These are phyloP conservation scores for Fusarium subtropicale DNA, from an alignment of 2,329 filamentous ascomycete genomes.

Conservation along the genomic window DNA sequence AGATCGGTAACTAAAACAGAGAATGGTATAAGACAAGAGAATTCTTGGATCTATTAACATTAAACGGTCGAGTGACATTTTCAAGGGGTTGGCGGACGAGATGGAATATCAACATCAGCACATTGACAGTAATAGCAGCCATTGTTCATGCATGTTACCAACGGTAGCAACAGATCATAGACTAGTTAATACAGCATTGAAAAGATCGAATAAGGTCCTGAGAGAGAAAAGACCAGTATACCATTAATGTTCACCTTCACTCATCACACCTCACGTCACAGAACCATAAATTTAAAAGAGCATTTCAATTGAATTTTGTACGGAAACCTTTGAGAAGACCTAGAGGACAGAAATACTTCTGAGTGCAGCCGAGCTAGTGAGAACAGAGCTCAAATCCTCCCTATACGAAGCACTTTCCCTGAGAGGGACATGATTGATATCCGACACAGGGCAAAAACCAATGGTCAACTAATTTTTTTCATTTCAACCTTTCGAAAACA, in stretches of 20 bases:
- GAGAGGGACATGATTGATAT: constrained; percentile 26
- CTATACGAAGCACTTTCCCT: constrained; percentile 33
- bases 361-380: constrained; percentile 45
- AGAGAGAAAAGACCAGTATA: too few relatives aligned
- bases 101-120: background rate
- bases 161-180: too few relatives aligned
- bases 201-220: background rate
- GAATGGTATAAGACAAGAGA: accelerated
- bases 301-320: constrained; percentile 50
- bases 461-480: constrained; percentile 49
- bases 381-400: constrained; percentile 40
- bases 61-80: background rate
- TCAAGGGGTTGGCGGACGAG: background rate
- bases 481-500: constrained; percentile 51
- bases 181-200: background rate
- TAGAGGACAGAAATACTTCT: constrained; percentile 48
- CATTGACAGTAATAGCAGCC: too few relatives aligned
- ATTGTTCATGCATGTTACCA: background rate
- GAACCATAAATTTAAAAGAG: constrained; percentile 23
- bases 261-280: background rate
- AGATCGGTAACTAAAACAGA: background rate
- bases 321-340: constrained; percentile 49
- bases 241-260: background rate
- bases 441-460: constrained; percentile 45
- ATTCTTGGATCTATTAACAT: accelerated